Conservation (phyloP, 176 grass and related monocot genomes). For the Bromus sterilis region DNA sequence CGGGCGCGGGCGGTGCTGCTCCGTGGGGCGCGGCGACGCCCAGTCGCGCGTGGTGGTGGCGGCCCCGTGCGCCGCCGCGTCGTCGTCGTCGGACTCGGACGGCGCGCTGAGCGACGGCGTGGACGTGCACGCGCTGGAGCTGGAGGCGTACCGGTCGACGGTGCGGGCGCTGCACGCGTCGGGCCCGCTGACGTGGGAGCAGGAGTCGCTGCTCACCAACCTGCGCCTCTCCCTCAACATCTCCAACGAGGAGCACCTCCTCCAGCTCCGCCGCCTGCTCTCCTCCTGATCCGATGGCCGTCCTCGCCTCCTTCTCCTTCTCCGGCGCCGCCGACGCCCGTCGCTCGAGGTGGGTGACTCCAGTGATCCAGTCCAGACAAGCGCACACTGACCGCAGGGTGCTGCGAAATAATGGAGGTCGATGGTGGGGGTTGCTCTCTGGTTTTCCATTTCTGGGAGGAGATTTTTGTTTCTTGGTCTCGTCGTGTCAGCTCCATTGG, state of each 20-base stretch:
- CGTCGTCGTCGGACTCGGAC: not conserved
- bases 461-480: not conserved
- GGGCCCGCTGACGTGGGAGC: slow-evolving; percentile 69
- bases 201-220: slow-evolving; percentile 78
- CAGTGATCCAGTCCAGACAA: not conserved
- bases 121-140: slow-evolving; percentile 53
- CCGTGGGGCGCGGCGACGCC: slow-evolving; percentile 24
- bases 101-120: not conserved
- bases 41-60: slow-evolving; percentile 27
- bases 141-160: slow-evolving; percentile 61
- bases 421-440: not conserved
- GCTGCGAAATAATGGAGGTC: not conserved
- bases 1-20: not conserved
- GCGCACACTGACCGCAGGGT: not conserved
- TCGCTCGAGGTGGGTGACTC: not conserved
- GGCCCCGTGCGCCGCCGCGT: slow-evolving; percentile 6
- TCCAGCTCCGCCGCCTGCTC: slow-evolving; percentile 53
- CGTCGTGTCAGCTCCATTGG: too few relatives aligned
- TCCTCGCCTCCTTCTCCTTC: not conserved
- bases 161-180: slow-evolving; percentile 57
- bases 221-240: slow-evolving; percentile 72
- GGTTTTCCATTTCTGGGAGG: not conserved
- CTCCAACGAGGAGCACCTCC: slow-evolving; percentile 69
- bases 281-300: slow-evolving; percentile 42
- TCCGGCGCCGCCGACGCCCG: not conserved